These are phyloP conservation scores for Cladorrhinum sp. DNA, from an alignment of 2,329 filamentous ascomycete species.

Conservation along the genomic window DNA sequence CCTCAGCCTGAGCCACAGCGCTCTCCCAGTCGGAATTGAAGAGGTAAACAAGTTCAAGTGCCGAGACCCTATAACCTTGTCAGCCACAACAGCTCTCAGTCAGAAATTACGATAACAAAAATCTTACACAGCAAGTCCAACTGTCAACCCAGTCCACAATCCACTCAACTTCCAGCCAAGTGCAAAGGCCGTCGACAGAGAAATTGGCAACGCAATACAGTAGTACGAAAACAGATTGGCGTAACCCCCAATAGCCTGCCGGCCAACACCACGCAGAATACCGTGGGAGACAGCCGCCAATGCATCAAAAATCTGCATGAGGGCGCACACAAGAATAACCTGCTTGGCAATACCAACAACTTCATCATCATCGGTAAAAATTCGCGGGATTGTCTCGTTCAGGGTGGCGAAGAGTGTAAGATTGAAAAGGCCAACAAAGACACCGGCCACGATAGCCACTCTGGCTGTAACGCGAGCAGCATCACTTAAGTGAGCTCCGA, in stretches of 20 bases:
- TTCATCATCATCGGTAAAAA: conserved; percentile 58
- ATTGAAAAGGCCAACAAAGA: conserved; percentile 56
- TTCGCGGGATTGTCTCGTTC: conserved; percentile 57
- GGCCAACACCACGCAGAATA: conserved; percentile 65
- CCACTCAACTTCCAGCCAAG: conserved; percentile 63
- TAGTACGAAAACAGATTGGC: conserved; percentile 72
- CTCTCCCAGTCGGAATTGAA: conserved; percentile 22
- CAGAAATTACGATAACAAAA: background rate
- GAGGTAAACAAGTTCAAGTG: conserved; percentile 20
- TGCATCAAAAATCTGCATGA: conserved; percentile 71
- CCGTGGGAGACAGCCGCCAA: conserved; percentile 65
- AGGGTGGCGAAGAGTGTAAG: conserved; percentile 57
- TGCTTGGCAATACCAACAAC: conserved; percentile 54
- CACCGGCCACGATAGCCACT: conserved; percentile 39
- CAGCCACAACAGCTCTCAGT: background rate
- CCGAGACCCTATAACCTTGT: conserved; percentile 12
- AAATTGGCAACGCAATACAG: conserved; percentile 66
- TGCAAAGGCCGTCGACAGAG: conserved; percentile 64
- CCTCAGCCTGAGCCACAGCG: conserved; percentile 20
- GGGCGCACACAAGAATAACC: conserved; percentile 64
- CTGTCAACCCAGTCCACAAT: conserved; percentile 62
- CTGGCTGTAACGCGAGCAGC: conserved; percentile 63
- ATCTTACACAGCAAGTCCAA: conserved; percentile 52
- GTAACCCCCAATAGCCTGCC: conserved; percentile 69
- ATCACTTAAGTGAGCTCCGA: conserved; percentile 64